Percentiles rank a stretch among this genome's conserved stretches.
Evolutionary conservation across 257 asterid species (phyloP).

Genomic region (Scutellaria galericulata): DNA sequence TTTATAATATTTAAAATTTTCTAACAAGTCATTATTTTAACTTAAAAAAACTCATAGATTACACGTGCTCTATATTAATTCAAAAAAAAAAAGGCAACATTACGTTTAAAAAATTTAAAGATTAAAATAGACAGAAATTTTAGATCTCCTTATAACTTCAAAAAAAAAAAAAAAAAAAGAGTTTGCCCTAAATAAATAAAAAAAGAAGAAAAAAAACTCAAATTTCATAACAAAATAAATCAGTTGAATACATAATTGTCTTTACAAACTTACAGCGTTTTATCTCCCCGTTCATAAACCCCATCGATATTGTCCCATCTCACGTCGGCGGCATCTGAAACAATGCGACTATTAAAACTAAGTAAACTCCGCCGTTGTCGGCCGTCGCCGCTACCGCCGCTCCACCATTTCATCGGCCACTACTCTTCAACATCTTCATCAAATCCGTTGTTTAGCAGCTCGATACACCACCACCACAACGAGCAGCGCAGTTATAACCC

Average conservation of each 20-base stretch:
- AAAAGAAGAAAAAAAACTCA: neutral
- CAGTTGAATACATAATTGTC: too few relatives aligned
- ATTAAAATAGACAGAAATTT: too few relatives aligned
- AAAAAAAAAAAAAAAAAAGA: too few relatives aligned
- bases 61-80: too few relatives aligned
- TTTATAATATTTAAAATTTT: too few relatives aligned
- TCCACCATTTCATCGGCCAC: slow-evolving; percentile 32
- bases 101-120: too few relatives aligned
- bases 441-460: slow-evolving; percentile 20
- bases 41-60: too few relatives aligned
- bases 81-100: too few relatives aligned
- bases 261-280: too few relatives aligned
- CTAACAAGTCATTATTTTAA: too few relatives aligned
- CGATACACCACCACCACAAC: slow-evolving; percentile 30
- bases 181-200: too few relatives aligned
- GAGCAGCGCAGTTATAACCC: neutral
- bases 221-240: neutral
- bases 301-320: neutral
- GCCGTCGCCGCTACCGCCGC: slow-evolving; percentile 31
- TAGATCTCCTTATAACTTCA: too few relatives aligned
- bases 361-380: slow-evolving; percentile 44
- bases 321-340: neutral
- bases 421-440: slow-evolving; percentile 34
- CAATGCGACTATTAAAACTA: slow-evolving; percentile 35
- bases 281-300: slow-evolving; percentile 13